Evolutionary conservation across 2,329 filamentous ascomycete species (phyloP), one percentile per base, ranked within the genome.

Genomic region (Fusarium palustre): DNA sequence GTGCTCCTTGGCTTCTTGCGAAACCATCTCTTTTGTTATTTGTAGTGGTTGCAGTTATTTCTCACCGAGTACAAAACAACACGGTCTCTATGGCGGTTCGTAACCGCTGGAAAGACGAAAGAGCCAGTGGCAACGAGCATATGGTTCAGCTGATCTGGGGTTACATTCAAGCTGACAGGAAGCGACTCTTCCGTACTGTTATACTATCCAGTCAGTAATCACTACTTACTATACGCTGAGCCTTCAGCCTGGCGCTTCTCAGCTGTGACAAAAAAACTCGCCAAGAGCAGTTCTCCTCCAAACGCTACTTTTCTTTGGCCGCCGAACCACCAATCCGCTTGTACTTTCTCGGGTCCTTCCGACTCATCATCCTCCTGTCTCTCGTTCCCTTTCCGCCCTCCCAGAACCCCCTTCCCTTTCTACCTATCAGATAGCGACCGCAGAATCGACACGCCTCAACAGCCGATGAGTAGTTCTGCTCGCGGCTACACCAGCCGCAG

Each of bases 361-460:
- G 84, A 73, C 88, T 92, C 92, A 94, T 94, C 74, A 85, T 81
- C 33, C 80, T 81, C 78, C 84, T 87, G 76, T 94, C 91, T 64
- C 92, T 83, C n/a, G 92, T 94, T 2, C 92, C 92, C 77, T 91
- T 93, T 2, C 93, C 93, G 13, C 93, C 93, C 81, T 97, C 93
- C 93, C 93, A 97, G 79, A 94, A 97, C 0, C 93, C 93, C 43
- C 77, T 79, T 5, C 87, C 87, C 75, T 88, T 90, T 68, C 80
- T 84, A 1, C 91, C 89, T 54, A 94, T 85, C 15, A 96, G 86
- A 50, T 85, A 87, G 34, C 89, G 83, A 49, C 90, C 91, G 75
- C 93, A 97, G 74, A 92, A 88, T 2, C 83, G 85, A 77, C 93
- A 97, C 64, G 90, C 89, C 75, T 94, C 91, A 2, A 91, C 89